A percentile compares a stretch with the other conserved stretches of the same genome.
phyloP scores from a whole-genome alignment of 345 rosid species.

The Brassica incana region DNA sequence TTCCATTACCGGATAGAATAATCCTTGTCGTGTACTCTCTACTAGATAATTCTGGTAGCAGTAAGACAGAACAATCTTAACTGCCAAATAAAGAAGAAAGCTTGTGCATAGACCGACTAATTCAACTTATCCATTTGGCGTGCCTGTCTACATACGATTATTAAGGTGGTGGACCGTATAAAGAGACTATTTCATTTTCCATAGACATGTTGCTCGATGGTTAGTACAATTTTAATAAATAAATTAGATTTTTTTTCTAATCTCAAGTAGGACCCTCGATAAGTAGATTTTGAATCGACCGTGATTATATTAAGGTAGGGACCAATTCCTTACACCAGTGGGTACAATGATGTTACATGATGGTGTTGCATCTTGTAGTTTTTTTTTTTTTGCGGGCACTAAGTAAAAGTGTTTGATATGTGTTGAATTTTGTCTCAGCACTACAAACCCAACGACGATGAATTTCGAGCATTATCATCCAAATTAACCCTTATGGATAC shows the following conservation, averaged over 20 bases:
- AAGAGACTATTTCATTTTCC: background rate
- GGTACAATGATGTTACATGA: background rate
- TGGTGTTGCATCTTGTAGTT: background rate
- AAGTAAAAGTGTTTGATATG: background rate
- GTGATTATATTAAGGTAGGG: conserved; percentile 2
- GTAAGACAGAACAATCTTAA: too few species aligned
- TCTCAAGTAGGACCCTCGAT: background rate
- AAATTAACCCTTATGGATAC: background rate
- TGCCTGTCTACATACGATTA: background rate
- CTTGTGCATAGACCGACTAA: background rate
- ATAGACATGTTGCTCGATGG: background rate
- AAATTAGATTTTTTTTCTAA: background rate
- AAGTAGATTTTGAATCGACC: background rate
- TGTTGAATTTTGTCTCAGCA: background rate
- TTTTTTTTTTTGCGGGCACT: background rate
- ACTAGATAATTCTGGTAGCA: too few species aligned
- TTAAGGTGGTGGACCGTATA: background rate
- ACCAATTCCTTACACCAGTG: background rate
- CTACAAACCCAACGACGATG: background rate
- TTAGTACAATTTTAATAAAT: background rate
- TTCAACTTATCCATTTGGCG: background rate
- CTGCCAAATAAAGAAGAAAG: too few species aligned
- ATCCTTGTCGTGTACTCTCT: too few species aligned
- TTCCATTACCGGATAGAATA: too few species aligned
- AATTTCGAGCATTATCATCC: background rate